Conservation (phyloP, 306 rosid genomes). For the Pachyrhizus erosus region DNA sequence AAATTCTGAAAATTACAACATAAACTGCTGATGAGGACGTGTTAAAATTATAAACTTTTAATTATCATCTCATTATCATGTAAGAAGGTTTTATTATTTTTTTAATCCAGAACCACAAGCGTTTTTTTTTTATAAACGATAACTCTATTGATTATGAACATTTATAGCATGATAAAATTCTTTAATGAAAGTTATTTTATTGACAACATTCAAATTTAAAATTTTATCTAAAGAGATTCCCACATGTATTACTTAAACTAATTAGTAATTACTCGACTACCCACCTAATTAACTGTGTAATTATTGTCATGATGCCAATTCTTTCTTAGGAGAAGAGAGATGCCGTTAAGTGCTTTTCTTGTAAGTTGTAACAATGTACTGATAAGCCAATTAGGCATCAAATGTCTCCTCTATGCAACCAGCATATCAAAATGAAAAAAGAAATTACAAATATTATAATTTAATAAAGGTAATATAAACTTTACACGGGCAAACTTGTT, state of each 20-base stretch:
- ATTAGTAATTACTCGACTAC: not conserved
- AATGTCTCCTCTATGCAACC: not conserved
- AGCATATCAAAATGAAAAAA: not conserved
- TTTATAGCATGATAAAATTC: not conserved
- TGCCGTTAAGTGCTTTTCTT: not conserved
- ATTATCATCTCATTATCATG: conserved; percentile 12
- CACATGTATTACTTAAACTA: not conserved
- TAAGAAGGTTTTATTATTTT: not conserved
- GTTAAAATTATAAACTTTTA: conserved; percentile 26
- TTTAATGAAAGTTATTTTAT: not conserved
- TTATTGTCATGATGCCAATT: not conserved
- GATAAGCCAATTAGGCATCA: conserved; percentile 1
- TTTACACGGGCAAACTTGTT: conserved; percentile 9
- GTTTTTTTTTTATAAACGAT: not conserved
- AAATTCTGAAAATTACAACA: not conserved
- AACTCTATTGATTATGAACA: not conserved
- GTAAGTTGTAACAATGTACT: not conserved
- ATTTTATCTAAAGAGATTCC: not conserved
- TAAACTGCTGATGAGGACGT: conserved; percentile 17
- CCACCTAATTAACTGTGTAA: conserved; percentile 41
- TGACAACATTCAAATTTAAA: not conserved
- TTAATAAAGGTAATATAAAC: not conserved
- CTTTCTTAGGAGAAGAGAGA: not conserved
- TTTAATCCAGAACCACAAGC: no score
- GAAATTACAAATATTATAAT: not conserved